Evolutionary conservation across 1,139 yeast genomes (phyloP).

Genomic region (Torulaspora pretoriensis): DNA sequence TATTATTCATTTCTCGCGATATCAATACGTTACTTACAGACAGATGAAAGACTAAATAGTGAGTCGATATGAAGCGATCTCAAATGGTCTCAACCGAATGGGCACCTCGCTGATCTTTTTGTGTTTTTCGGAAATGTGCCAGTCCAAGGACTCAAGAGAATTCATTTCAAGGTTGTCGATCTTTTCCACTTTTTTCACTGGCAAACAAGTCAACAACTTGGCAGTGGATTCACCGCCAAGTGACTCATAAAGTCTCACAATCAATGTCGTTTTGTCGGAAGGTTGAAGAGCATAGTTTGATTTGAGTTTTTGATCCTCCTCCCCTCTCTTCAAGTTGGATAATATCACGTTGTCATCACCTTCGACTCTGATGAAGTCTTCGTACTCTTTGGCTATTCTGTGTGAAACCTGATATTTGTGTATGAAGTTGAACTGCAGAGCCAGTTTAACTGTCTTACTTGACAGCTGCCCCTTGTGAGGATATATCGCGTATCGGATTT

Average conservation of each 20-base stretch:
- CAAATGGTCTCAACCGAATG: slow-evolving; percentile 63
- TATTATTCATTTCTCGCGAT: background rate
- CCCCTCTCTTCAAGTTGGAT: slow-evolving; percentile 81
- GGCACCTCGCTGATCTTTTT: slow-evolving; percentile 42
- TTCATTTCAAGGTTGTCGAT: slow-evolving; percentile 70
- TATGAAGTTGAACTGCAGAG: slow-evolving; percentile 74
- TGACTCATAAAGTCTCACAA: slow-evolving; percentile 77
- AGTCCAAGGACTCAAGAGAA: slow-evolving; percentile 38
- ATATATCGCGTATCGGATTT: slow-evolving; percentile 73
- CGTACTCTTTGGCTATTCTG: slow-evolving; percentile 63
- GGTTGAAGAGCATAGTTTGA: slow-evolving; percentile 34
- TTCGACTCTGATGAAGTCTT: slow-evolving; percentile 64
- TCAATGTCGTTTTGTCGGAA: slow-evolving; percentile 45
- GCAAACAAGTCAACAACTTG: slow-evolving; percentile 41
- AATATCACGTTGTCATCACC: slow-evolving; percentile 61
- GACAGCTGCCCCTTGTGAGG: slow-evolving; percentile 74
- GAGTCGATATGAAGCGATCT: slow-evolving; percentile 62
- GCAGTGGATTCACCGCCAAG: slow-evolving; percentile 73
- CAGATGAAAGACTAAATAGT: slow-evolving; percentile 32
- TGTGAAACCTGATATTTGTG: slow-evolving; percentile 42
- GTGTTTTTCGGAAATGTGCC: slow-evolving; percentile 24
- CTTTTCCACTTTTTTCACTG: slow-evolving; percentile 50
- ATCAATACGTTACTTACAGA: background rate
- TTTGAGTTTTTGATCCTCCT: slow-evolving; percentile 62
- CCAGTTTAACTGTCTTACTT: slow-evolving; percentile 64